phyloP scores from a whole-genome alignment of 768 basidiomycete species.

The Multifurca ochricompacta region DNA sequence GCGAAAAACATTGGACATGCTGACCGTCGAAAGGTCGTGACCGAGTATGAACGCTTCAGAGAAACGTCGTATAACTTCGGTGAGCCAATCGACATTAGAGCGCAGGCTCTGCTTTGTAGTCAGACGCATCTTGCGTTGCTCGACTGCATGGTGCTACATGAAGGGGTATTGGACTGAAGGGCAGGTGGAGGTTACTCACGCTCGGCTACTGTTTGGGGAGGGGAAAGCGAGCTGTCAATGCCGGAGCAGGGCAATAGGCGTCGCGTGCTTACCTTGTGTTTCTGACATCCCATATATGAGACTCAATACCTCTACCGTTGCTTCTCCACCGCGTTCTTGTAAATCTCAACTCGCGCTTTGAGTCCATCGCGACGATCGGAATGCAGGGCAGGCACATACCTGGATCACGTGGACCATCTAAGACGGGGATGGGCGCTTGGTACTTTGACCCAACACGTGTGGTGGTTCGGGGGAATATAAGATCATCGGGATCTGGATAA shows the following conservation, averaged over 20 bases:
- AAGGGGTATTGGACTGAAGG: not conserved
- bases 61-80: conserved; percentile 63
- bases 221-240: conserved; percentile 10
- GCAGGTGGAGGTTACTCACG: conserved; percentile 32
- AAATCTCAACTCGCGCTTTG: conserved; percentile 16
- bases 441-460: conserved; percentile 87
- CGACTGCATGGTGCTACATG: conserved; percentile 38
- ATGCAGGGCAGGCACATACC: conserved; percentile 13
- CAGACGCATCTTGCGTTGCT: conserved; percentile 52
- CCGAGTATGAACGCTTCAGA: conserved; percentile 58
- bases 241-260: conserved; percentile 26
- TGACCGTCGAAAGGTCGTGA: conserved; percentile 51
- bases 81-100: conserved; percentile 72
- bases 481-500: conserved; percentile 81
- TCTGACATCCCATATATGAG: conserved; percentile 56
- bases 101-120: conserved; percentile 45
- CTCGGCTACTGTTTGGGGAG: conserved; percentile 40
- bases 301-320: conserved; percentile 66
- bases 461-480: conserved; percentile 90
- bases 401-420: conserved; percentile 26
- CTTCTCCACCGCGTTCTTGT: conserved; percentile 62
- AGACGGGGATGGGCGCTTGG: conserved; percentile 53
- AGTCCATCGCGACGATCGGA: not conserved
- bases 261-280: conserved; percentile 45
- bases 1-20: conserved; percentile 50